phyloP scores from a whole-genome alignment of 192 early-diverging fungal genomes.

The Gamsiella multidivaricata region DNA sequence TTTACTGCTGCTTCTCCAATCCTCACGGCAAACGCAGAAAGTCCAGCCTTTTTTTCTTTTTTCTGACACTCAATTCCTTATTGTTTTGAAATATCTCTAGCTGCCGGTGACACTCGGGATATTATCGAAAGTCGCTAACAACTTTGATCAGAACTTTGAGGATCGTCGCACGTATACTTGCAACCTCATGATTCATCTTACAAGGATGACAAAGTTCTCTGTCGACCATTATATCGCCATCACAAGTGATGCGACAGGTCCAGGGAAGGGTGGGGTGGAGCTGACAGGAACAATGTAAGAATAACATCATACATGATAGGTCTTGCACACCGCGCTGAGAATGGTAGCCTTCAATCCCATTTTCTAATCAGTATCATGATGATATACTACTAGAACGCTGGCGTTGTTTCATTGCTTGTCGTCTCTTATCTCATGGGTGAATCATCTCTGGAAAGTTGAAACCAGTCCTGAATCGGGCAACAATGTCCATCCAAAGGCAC shows the following conservation, averaged over 20 bases:
- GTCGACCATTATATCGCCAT: slow-evolving; percentile 37
- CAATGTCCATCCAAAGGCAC: background rate
- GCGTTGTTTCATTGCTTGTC: slow-evolving; percentile 38
- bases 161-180: slow-evolving; percentile 32
- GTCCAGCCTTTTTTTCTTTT: background rate
- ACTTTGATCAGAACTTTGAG: slow-evolving; percentile 46
- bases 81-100: slow-evolving; percentile 1
- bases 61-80: background rate
- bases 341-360: background rate
- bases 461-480: background rate
- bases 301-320: background rate
- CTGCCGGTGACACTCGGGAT: slow-evolving; percentile 44
- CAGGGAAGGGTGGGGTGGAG: slow-evolving; percentile 33
- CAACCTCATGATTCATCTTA: slow-evolving; percentile 29
- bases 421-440: slow-evolving; percentile 40
- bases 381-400: slow-evolving; percentile 29
- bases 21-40: too few relatives aligned
- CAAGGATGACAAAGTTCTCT: slow-evolving; percentile 40
- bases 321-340: too few relatives aligned
- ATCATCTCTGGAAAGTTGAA: slow-evolving; percentile 38
- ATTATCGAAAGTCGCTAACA: slow-evolving; percentile 27
- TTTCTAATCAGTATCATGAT: background rate
- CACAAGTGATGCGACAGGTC: slow-evolving; percentile 8
- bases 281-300: slow-evolving; percentile 47
- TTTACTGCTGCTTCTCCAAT: too few relatives aligned